phyloP scores from a whole-genome alignment of 306 rosid genomes.

The Hippophae tibetana region DNA sequence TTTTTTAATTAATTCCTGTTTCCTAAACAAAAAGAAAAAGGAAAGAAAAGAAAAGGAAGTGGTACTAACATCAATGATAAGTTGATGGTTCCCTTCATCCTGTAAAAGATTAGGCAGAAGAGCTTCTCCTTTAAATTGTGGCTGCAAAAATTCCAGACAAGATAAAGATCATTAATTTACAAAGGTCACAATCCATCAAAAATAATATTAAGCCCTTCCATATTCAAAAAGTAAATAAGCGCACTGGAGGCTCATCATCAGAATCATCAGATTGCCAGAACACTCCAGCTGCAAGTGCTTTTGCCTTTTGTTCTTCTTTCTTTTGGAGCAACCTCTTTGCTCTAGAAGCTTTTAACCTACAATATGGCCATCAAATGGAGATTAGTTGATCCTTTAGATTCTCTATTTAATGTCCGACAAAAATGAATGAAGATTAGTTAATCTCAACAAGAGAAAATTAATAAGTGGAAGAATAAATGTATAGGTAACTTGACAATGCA shows the following conservation, averaged over 20 bases:
- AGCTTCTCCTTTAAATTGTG: constrained; percentile 39
- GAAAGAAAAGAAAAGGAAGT: constrained; percentile 7
- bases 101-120: constrained; percentile 59
- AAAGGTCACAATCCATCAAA: constrained; percentile 8
- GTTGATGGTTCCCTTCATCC: constrained; percentile 55
- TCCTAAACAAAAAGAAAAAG: background rate
- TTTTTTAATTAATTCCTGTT: background rate
- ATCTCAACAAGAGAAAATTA: background rate
- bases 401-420: background rate
- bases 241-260: constrained; percentile 57
- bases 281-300: constrained; percentile 68
- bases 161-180: constrained; percentile 13
- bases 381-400: background rate
- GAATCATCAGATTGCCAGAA: constrained; percentile 67
- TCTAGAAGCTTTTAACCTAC: constrained; percentile 70
- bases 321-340: constrained; percentile 62
- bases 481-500: too few relatives aligned
- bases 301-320: constrained; percentile 61
- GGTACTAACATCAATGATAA: constrained; percentile 62
- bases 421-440: background rate
- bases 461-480: background rate
- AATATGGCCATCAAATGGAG: constrained; percentile 5
- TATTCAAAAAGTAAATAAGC: constrained; percentile 1
- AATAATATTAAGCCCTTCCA: constrained; percentile 13
- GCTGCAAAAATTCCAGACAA: constrained; percentile 27